phyloP scores from a whole-genome alignment of 345 rosid genomes.

The Garcia nutans region DNA sequence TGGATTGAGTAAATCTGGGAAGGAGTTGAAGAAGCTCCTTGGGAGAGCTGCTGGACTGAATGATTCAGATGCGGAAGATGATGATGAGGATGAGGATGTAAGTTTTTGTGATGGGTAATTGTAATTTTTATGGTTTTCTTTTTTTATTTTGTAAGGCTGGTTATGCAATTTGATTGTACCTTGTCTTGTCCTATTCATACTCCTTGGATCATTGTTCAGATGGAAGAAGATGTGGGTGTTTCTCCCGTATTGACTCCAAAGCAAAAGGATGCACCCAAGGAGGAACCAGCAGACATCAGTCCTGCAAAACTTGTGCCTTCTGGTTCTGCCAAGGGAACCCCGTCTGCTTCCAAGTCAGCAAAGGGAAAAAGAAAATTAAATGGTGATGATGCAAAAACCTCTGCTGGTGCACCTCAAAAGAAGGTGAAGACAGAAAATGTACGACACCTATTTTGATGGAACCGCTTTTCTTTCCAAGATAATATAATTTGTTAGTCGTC shows the following conservation, averaged over 20 bases:
- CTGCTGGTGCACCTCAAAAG: constrained; percentile 63
- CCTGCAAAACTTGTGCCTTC: constrained; percentile 65
- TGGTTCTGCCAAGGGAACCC: constrained; percentile 64
- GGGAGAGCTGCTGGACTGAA: constrained; percentile 64
- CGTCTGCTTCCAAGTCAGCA: constrained; percentile 65
- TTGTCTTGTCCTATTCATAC: neutral
- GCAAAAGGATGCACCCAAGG: constrained; percentile 64
- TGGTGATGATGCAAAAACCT: constrained; percentile 61
- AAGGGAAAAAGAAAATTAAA: constrained; percentile 83
- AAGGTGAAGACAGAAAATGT: constrained; percentile 87
- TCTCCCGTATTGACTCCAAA: constrained; percentile 58
- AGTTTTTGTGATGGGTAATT: constrained; percentile 30
- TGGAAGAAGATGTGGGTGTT: constrained; percentile 62
- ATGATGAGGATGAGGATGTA: constrained; percentile 67
- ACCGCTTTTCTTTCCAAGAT: neutral
- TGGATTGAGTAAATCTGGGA: constrained; percentile 89
- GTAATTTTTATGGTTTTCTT: neutral
- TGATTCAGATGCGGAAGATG: constrained; percentile 85
- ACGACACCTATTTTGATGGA: constrained; percentile 27
- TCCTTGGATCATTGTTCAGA: constrained; percentile 34
- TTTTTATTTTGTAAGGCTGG: neutral
- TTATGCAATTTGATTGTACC: neutral
- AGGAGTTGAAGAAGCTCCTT: constrained; percentile 88
- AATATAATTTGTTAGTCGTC: neutral
- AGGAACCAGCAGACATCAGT: constrained; percentile 71